Evolutionary conservation across 148 eudicot genomes (phyloP).

Genomic region (Vaccinium myrtillus): DNA sequence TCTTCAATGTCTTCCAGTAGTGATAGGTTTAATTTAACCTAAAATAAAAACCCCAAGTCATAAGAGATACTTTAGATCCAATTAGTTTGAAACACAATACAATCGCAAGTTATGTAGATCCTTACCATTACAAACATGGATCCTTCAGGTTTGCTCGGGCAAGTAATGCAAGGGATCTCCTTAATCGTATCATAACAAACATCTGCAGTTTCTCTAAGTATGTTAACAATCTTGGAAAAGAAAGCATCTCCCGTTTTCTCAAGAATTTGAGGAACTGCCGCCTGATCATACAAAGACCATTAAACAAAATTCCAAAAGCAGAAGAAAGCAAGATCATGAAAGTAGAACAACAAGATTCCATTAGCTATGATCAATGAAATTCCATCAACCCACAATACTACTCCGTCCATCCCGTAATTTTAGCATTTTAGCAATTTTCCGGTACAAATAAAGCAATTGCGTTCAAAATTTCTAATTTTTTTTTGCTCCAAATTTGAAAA

Average conservation of each 20-base stretch:
- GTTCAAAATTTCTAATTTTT: background rate
- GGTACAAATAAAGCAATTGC: background rate
- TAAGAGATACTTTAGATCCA: background rate
- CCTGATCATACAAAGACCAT: conserved; percentile 10
- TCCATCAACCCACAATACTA: background rate
- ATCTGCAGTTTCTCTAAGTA: conserved; percentile 38
- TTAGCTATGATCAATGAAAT: background rate
- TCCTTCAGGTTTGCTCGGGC: conserved; percentile 53
- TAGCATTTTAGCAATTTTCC: background rate
- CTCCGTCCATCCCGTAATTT: background rate
- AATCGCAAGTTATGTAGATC: background rate
- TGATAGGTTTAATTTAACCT: conserved; percentile 38
- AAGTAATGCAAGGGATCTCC: conserved; percentile 37
- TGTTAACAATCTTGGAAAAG: conserved; percentile 25
- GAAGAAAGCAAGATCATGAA: conserved; percentile 2
- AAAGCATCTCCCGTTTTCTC: conserved; percentile 31
- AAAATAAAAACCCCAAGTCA: conserved; percentile 1
- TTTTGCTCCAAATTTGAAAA: background rate
- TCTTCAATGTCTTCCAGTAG: conserved; percentile 39
- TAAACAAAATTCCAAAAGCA: background rate
- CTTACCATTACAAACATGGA: conserved; percentile 51
- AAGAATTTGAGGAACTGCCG: conserved; percentile 43
- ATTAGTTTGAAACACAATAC: background rate
- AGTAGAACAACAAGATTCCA: background rate
- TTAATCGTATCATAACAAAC: conserved; percentile 28